These are phyloP conservation scores for Fonsecaea erecta DNA, from an alignment of 2,329 filamentous ascomycete genomes.

Conservation along the genomic window DNA sequence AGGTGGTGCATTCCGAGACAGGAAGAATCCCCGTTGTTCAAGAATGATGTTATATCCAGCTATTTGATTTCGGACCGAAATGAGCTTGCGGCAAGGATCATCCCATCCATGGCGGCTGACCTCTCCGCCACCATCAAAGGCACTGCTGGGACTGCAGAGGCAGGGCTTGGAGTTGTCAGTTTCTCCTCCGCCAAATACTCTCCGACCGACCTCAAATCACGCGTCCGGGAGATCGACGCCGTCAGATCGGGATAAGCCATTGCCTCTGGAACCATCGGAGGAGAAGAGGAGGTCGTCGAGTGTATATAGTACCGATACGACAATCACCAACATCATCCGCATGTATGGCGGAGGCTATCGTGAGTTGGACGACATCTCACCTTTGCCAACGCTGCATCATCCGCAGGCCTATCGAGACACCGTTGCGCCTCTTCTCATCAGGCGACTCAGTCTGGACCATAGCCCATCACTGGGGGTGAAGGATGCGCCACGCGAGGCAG, in stretches of 20 bases:
- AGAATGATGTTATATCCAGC: constrained; percentile 4
- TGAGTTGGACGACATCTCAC: constrained; percentile 25
- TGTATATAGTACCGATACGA: constrained; percentile 35
- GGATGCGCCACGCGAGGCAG: constrained; percentile 39
- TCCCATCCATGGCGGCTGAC: constrained; percentile 19
- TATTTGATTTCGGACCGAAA: constrained; percentile 4
- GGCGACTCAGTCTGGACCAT: constrained; percentile 41
- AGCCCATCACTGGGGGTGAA: constrained; percentile 39
- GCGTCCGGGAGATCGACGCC: constrained; percentile 28
- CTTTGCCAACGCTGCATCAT: constrained; percentile 26
- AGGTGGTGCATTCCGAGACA: not conserved
- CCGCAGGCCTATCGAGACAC: constrained; percentile 37
- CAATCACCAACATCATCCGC: constrained; percentile 35
- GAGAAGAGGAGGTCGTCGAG: constrained; percentile 31
- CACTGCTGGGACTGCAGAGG: constrained; percentile 34
- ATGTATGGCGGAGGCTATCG: constrained; percentile 32
- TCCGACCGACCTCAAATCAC: constrained; percentile 19
- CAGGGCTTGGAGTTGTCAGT: constrained; percentile 32
- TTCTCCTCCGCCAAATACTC: constrained; percentile 17
- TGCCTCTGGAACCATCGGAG: constrained; percentile 32
- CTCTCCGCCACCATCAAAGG: constrained; percentile 33
- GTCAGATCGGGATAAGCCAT: constrained; percentile 32
- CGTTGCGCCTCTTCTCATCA: constrained; percentile 33
- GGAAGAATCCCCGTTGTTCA: not conserved
- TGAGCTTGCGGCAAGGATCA: constrained; percentile 24